Evolutionary conservation across 306 rosid genomes (phyloP).

Genomic region (Arachis hypogaea): DNA sequence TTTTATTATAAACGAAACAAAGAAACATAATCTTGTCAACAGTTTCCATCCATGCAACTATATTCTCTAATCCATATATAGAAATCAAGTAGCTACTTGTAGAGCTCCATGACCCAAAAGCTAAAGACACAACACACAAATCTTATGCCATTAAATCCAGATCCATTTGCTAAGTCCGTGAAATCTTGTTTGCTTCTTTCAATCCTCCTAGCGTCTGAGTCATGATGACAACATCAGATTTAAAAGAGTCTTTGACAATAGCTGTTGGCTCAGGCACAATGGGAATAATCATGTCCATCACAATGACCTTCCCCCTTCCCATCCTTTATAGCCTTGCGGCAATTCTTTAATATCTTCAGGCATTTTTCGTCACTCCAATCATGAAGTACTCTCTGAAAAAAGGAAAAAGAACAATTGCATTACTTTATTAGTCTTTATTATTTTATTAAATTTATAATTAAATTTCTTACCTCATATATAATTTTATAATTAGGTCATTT

Average conservation of each 20-base stretch:
- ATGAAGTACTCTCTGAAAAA: slow-evolving; percentile 46
- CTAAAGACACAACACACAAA: slow-evolving; percentile 25
- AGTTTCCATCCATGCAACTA: too few relatives aligned
- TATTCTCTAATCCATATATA: too few relatives aligned
- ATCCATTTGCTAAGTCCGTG: slow-evolving; percentile 20
- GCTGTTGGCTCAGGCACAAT: slow-evolving; percentile 17
- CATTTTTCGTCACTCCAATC: slow-evolving; percentile 48
- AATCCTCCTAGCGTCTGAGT: slow-evolving; percentile 43
- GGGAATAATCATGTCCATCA: slow-evolving; percentile 34
- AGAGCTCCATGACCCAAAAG: slow-evolving; percentile 48
- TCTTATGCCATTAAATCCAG: slow-evolving; percentile 42
- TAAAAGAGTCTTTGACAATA: not conserved
- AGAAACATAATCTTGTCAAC: too few relatives aligned
- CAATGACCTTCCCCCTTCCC: slow-evolving; percentile 39
- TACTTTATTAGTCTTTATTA: too few relatives aligned
- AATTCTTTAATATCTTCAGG: slow-evolving; percentile 42
- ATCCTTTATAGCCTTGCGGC: slow-evolving; percentile 33
- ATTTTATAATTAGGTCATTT: too few relatives aligned
- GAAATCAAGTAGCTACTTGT: not conserved
- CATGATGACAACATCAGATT: slow-evolving; percentile 39
- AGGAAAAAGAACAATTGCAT: too few relatives aligned
- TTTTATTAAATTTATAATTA: too few relatives aligned
- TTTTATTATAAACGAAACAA: too few relatives aligned
- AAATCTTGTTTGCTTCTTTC: slow-evolving; percentile 37
- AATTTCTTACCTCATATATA: too few relatives aligned